phyloP scores from a whole-genome alignment of 2,329 filamentous ascomycete genomes.

The Epicoccum sorghinum region DNA sequence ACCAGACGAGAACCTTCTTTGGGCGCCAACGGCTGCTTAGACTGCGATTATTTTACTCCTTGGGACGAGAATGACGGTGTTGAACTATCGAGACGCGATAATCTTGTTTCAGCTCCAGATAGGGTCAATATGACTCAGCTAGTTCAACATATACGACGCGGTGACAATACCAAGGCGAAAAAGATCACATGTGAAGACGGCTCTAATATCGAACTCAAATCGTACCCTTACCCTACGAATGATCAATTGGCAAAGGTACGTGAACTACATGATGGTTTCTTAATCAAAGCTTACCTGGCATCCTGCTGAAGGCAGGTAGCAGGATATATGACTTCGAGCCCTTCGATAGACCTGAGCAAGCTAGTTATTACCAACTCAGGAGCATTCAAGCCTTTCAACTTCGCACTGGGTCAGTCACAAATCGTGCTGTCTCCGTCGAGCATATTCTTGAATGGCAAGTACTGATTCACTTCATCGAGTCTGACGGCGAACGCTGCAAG shows the following conservation, averaged over 20 bases:
- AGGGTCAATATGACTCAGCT: neutral
- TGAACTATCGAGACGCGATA: neutral
- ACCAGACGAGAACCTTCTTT: neutral
- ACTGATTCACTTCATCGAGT: neutral
- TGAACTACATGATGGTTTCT: too few relatives aligned
- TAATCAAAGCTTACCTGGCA: neutral
- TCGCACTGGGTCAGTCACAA: neutral
- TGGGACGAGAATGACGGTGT: neutral
- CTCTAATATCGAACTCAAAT: neutral
- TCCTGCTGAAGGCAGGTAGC: neutral
- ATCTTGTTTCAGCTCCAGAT: neutral
- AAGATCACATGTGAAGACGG: neutral
- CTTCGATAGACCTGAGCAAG: neutral
- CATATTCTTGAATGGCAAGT: conserved; percentile 9
- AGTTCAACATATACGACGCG: neutral
- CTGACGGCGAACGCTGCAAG: neutral
- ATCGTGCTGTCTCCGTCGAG: conserved; percentile 4
- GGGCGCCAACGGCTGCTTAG: neutral
- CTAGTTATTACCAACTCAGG: neutral
- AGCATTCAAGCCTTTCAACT: neutral
- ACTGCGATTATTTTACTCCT: conserved; percentile 2
- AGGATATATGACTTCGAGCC: neutral
- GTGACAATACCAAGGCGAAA: neutral
- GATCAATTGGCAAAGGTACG: neutral
- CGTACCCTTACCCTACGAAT: neutral